Evolutionary conservation across 805 yeast genomes (phyloP), one percentile per base, ranked within the genome.

Genomic region (Saccharomycopsis amapae): DNA sequence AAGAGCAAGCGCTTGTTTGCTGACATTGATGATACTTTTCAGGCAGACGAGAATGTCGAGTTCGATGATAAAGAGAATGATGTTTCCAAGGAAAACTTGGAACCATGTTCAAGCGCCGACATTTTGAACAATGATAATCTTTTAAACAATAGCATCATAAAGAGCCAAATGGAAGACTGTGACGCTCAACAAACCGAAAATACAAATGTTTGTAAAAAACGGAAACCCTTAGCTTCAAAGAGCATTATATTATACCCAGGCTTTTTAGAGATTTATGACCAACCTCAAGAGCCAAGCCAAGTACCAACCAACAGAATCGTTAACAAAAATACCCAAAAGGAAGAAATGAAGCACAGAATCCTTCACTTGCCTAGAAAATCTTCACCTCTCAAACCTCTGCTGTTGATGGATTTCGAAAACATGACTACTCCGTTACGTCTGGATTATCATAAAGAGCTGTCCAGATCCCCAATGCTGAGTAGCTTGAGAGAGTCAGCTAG

Each of bases 341-440:
- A 4, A 17, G 18, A 24, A 12, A 26, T 10, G 17, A 36, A 31
- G 36, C 37, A 35, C 7, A 20, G 51, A n/a, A 28, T 48, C 4
- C 30, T 44, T 10, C 51, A 48, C 42, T 30, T 48, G n/a, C 51
- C 51, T 6, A 44, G 24, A 25, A 45, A 40, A 36, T 42, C 48
- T 4, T 48, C 51, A 4, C 51, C 51, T 13, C 34, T 48, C 10
- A 48, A 48, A 31, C 38, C 45, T 19, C 40, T 38, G 13, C 23
- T n/a, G 5, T 30, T 28, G 25, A 15, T 20, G 31, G 17, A 42
- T 25, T 13, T 6, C 17, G 15, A n/a, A 12, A 12, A 22, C 5
- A 5, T 41, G 12, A 42, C 20, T 20, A 37, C 42, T 5, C 39
- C 45, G 5, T 12, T 24, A 23, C 7, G 7, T 9, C 30, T 7